phyloP scores from a whole-genome alignment of 495 filamentous ascomycete species.

The Clohesyomyces aquaticus region DNA sequence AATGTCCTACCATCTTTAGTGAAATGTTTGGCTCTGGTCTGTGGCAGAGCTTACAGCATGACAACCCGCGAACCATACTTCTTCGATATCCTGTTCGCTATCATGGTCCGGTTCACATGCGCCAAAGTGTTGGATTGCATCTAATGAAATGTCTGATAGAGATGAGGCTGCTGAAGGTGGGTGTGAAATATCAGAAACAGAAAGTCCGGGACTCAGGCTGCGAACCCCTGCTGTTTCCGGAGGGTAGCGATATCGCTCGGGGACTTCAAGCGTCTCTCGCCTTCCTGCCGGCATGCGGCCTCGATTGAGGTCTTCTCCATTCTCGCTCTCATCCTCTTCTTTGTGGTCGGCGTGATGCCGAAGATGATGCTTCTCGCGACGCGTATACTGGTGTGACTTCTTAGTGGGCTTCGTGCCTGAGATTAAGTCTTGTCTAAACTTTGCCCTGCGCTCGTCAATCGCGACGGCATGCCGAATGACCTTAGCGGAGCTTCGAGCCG shows the following conservation, averaged over 20 bases:
- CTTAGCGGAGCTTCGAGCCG: slow-evolving; percentile 73
- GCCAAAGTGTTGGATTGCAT: slow-evolving; percentile 44
- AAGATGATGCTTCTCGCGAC: slow-evolving; percentile 50
- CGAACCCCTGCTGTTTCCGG: slow-evolving; percentile 39
- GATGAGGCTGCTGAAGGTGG: slow-evolving; percentile 20
- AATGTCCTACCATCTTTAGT: slow-evolving; percentile 57
- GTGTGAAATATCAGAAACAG: slow-evolving; percentile 15
- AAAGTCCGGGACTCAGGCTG: slow-evolving; percentile 28
- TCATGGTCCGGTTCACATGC: slow-evolving; percentile 55
- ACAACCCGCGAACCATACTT: slow-evolving; percentile 82
- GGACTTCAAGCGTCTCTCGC: slow-evolving; percentile 18
- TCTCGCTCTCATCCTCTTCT: too few relatives aligned
- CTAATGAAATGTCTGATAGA: slow-evolving; percentile 30
- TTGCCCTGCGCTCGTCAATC: slow-evolving; percentile 49
- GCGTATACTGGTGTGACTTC: slow-evolving; percentile 47
- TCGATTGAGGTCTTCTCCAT: slow-evolving; percentile 7
- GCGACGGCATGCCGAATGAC: slow-evolving; percentile 51
- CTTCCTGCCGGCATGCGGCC: background rate
- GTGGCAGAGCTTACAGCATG: slow-evolving; percentile 56
- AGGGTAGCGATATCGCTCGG: slow-evolving; percentile 30
- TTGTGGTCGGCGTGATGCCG: background rate
- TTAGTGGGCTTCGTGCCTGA: slow-evolving; percentile 58
- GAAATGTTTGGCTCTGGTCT: background rate
- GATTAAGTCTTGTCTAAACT: slow-evolving; percentile 71
- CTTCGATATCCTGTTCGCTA: slow-evolving; percentile 72